Percentiles rank a stretch among this genome's conserved stretches.
phyloP scores from a whole-genome alignment of 2,329 filamentous ascomycete genomes.

The Trichoderma oligosporum region DNA sequence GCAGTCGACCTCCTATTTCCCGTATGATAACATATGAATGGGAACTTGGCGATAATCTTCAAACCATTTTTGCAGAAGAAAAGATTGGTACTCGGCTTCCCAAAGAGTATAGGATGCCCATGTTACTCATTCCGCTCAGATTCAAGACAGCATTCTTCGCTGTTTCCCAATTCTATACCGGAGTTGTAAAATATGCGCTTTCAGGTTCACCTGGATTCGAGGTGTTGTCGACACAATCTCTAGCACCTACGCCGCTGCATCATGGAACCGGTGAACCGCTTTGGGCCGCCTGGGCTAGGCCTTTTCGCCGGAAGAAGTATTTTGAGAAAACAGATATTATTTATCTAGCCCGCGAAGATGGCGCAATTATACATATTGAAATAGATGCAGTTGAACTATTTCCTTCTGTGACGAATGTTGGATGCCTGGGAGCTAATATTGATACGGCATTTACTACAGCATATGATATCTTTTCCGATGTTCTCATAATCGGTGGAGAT shows the following conservation, averaged over 20 bases:
- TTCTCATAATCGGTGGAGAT: constrained; percentile 76
- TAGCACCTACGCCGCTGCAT: constrained; percentile 42
- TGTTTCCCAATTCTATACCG: constrained; percentile 58
- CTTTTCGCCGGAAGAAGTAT: constrained; percentile 62
- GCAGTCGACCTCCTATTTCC: constrained; percentile 33
- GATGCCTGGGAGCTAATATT: constrained; percentile 66
- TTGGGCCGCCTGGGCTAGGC: constrained; percentile 83
- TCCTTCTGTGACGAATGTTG: constrained; percentile 55
- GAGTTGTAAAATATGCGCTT: constrained; percentile 53
- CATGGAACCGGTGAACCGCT: constrained; percentile 51
- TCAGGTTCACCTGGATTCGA: constrained; percentile 48
- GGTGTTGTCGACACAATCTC: constrained; percentile 40
- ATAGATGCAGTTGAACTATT: constrained; percentile 57
- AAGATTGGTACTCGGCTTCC: constrained; percentile 50
- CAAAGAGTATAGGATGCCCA: constrained; percentile 54
- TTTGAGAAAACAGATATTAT: constrained; percentile 68
- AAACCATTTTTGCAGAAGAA: constrained; percentile 42
- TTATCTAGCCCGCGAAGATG: constrained; percentile 85
- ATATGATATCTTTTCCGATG: constrained; percentile 64
- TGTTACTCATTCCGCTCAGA: constrained; percentile 68
- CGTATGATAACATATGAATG: constrained; percentile 59
- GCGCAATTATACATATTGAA: constrained; percentile 69
- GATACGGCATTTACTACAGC: constrained; percentile 77
- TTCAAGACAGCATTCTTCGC: constrained; percentile 68
- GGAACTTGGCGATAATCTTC: constrained; percentile 50